Conservation (phyloP, 2,329 filamentous ascomycete genomes). For the Microdochium bolleyi region DNA sequence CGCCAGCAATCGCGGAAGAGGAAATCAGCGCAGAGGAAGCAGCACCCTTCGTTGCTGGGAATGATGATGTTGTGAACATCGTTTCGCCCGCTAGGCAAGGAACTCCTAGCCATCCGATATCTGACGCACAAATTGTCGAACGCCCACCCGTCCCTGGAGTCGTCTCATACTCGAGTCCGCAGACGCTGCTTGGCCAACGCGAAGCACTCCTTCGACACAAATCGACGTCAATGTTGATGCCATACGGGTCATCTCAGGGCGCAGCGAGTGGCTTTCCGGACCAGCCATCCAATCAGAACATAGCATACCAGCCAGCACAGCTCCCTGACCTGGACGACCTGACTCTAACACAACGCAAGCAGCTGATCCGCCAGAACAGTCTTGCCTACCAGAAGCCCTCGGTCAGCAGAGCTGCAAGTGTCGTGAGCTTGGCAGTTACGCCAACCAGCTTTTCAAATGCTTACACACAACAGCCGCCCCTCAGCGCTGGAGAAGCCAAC, state of each 20-base stretch:
- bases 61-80: background rate
- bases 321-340: conserved; percentile 46
- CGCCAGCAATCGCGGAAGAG: conserved; percentile 13
- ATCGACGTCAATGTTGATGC: conserved; percentile 31
- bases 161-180: conserved; percentile 41
- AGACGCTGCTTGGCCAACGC: conserved; percentile 48
- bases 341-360: conserved; percentile 60
- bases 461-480: conserved; percentile 6
- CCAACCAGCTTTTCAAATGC: conserved; percentile 6
- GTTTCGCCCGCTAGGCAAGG: background rate
- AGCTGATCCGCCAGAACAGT: conserved; percentile 49
- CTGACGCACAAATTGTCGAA: background rate
- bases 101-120: background rate
- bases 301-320: background rate
- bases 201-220: conserved; percentile 46
- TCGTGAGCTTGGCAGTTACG: background rate
- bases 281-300: background rate
- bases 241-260: background rate
- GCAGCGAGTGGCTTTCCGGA: background rate
- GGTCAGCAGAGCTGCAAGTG: background rate
- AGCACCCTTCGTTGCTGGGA: background rate
- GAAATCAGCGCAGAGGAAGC: conserved; percentile 3
- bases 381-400: conserved; percentile 16
- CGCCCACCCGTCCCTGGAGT: conserved; percentile 30
- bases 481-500: conserved; percentile 23